Percentiles rank a stretch among this genome's conserved stretches.
Conservation (phyloP, 1,284 basidiomycete genomes). For the Paramarasmius palmivorus region DNA sequence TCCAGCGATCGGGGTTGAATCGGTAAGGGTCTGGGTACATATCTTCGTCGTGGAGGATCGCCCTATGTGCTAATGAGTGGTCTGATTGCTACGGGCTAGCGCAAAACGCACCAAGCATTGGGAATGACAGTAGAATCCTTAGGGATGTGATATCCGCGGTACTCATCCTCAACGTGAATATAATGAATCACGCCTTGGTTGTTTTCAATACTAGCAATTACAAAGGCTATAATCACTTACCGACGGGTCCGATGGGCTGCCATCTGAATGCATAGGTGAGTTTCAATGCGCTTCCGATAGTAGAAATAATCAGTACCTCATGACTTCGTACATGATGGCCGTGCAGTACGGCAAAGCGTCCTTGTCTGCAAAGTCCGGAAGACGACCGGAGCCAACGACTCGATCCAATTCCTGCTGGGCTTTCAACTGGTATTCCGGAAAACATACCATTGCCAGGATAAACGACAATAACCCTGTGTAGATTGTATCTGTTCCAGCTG, state of each 20-base stretch:
- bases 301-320: constrained; percentile 3
- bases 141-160: constrained; percentile 1
- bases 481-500: constrained; percentile 11
- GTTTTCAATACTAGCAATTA: too few relatives aligned
- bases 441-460: constrained; percentile 9
- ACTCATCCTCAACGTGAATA: not conserved
- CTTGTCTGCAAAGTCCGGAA: constrained; percentile 18
- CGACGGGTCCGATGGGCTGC: not conserved
- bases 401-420: constrained; percentile 19
- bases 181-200: not conserved
- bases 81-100: not conserved
- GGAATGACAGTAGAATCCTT: not conserved
- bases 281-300: not conserved
- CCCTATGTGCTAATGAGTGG: not conserved
- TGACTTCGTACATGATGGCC: constrained; percentile 13
- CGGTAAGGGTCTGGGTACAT: not conserved
- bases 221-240: too few relatives aligned
- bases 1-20: not conserved
- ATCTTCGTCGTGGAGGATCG: not conserved
- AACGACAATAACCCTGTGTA: constrained; percentile 1
- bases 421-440: constrained; percentile 18
- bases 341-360: constrained; percentile 11
- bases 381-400: constrained; percentile 12
- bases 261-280: not conserved
- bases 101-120: not conserved